Base-by-base conservation (phyloP, 176 grass and related monocot genomes). In the Saccharum spontaneum region DNA sequence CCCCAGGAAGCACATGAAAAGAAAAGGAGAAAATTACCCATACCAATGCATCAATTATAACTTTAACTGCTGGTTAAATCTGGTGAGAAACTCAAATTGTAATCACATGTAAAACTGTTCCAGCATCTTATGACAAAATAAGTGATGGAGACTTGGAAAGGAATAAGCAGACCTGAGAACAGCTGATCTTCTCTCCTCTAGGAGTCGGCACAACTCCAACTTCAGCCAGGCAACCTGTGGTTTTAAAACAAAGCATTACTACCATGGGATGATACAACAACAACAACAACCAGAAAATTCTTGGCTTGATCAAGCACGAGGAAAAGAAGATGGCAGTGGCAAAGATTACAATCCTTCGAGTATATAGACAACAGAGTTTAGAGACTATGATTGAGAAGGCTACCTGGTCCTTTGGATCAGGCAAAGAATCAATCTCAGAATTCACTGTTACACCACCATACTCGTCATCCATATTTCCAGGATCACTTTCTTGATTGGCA, bases 181-280 rank as follows among this genome's bases (percentile, higher is more conserved):
- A 86, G 97, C 97, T 79, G 91, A 94, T 83, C 94, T 87, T 94
- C 93, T 99, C 82, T 97, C 97, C 82, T 94, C 97, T 86, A 97
- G 74, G 80, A 99, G 79, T 88, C 90, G 84, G 80, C 94, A 99
- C 61, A 99, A 75, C 67, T 99, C 97, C 73, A 88, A 79, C 73
- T 97, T 99, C 84, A 97, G 90, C 94, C 92, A 94, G 39, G 76
- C 79, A 80, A 89, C 90, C 97, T 99, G 76, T 39, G 69, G 20
- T 30, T 62, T 17, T 72, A 78, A 67, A 77, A 66, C 4, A 30
- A 86, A 84, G 61, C 67, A 83, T 84, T 50, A 75, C 16, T 76
- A 15, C 41, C 11, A 36, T 66, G 24, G 59, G 41, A 75, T 24
- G 43, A n/a, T n/a, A n/a, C n/a, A n/a, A n/a, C n/a, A n/a, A n/a